Percentiles rank a stretch among this genome's conserved stretches.
These are phyloP conservation scores for Hanseniaspora taiwanica DNA, from an alignment of 805 yeast species.

Conservation along the genomic window DNA sequence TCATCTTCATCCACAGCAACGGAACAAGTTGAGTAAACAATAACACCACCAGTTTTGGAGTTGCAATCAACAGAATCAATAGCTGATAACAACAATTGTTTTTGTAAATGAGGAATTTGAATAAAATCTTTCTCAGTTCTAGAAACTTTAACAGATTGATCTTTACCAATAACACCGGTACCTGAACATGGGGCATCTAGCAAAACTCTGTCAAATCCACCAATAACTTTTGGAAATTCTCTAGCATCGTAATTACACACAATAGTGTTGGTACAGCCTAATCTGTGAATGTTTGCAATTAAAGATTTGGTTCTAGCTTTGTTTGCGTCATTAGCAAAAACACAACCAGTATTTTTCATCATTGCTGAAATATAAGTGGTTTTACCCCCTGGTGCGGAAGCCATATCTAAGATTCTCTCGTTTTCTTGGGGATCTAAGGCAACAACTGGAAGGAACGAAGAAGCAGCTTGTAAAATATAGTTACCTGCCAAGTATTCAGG, in stretches of 20 bases:
- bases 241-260: constrained; percentile 97
- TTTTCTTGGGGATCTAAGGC: constrained; percentile 95
- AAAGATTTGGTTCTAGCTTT: constrained; percentile 92
- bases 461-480: constrained; percentile 95
- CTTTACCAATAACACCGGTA: constrained; percentile 97
- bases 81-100: constrained; percentile 84
- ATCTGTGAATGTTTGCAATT: constrained; percentile 93
- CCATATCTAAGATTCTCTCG: constrained; percentile 95
- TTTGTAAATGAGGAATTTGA: constrained; percentile 92
- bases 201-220: constrained; percentile 91
- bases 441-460: constrained; percentile 94
- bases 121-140: constrained; percentile 95
- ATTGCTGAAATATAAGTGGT: constrained; percentile 88
- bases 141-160: constrained; percentile 82
- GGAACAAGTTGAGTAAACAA: constrained; percentile 96
- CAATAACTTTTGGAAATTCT: constrained; percentile 95
- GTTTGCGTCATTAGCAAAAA: constrained; percentile 94
- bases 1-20: constrained; percentile 98
- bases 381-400: constrained; percentile 99
- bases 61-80: constrained; percentile 94
- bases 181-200: constrained; percentile 99
- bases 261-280: constrained; percentile 92
- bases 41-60: constrained; percentile 82
- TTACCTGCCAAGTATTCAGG: constrained; percentile 98
- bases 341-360: constrained; percentile 96